A percentile compares a stretch with the other conserved stretches of the same genome.
Conservation (phyloP, 768 basidiomycete species). For the Pluteus cervinus region DNA sequence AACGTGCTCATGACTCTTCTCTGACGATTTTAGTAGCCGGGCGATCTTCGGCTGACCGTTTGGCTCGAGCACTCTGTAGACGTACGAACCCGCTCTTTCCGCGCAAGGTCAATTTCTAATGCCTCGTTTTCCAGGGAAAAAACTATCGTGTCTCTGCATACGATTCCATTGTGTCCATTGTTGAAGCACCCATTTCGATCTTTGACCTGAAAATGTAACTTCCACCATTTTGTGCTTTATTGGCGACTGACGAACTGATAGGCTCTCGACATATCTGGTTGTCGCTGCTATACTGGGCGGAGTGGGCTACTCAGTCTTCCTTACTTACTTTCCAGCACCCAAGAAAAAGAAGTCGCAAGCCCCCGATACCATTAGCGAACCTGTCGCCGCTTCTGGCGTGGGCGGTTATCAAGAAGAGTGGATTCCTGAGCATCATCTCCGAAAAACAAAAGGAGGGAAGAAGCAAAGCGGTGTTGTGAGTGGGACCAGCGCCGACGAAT, state of each 20-base stretch:
- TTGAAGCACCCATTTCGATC: conserved; percentile 73
- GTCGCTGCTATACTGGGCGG: conserved; percentile 59
- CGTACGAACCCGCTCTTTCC: conserved; percentile 29
- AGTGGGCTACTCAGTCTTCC: conserved; percentile 57
- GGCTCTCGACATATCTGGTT: conserved; percentile 67
- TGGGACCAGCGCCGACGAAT: conserved; percentile 55
- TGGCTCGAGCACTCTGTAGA: conserved; percentile 71
- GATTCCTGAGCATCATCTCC: conserved; percentile 88
- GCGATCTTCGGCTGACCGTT: conserved; percentile 65
- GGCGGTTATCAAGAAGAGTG: conserved; percentile 83
- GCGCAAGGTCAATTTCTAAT: conserved; percentile 1
- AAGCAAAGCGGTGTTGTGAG: conserved; percentile 39
- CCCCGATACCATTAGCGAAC: conserved; percentile 40
- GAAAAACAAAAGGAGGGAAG: conserved; percentile 51
- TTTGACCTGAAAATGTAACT: conserved; percentile 78
- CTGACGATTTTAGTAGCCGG: conserved; percentile 42
- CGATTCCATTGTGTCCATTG: conserved; percentile 71
- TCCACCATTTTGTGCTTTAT: background rate
- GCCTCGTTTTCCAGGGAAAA: conserved; percentile 33
- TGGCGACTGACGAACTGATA: conserved; percentile 12
- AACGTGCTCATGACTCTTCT: background rate
- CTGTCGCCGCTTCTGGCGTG: conserved; percentile 59
- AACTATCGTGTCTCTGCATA: conserved; percentile 62
- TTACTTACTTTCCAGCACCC: conserved; percentile 56
- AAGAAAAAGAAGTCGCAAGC: conserved; percentile 49